These are phyloP conservation scores for Boletellus ananas DNA, from an alignment of 768 basidiomycete genomes.

Conservation along the genomic window DNA sequence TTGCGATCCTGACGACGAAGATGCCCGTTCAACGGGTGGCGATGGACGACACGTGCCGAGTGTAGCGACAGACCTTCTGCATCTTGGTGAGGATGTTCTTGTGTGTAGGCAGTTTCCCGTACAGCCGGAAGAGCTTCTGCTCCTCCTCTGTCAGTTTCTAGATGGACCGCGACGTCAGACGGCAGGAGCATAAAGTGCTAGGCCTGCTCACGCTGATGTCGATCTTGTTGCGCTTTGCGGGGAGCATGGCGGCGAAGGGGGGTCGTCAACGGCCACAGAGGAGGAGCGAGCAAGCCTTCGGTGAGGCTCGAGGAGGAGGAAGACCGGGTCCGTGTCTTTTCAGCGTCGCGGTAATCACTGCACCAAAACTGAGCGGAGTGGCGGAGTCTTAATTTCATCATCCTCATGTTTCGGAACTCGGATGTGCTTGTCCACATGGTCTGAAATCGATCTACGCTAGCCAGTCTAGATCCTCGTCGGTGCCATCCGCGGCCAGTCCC, in stretches of 20 bases:
- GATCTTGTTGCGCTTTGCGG: constrained; percentile 83
- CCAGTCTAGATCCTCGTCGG: constrained; percentile 8
- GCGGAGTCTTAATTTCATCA: constrained; percentile 20
- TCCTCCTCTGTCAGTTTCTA: constrained; percentile 87
- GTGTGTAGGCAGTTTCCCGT: constrained; percentile 90
- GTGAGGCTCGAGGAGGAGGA: not conserved
- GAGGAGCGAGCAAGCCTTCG: constrained; percentile 25
- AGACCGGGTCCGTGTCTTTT: constrained; percentile 10
- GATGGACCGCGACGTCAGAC: constrained; percentile 15
- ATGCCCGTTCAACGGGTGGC: constrained; percentile 5
- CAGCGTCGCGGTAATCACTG: constrained; percentile 16
- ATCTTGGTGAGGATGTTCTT: constrained; percentile 93
- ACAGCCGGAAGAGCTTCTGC: constrained; percentile 89
- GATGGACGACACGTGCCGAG: not conserved
- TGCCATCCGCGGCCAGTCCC: not conserved
- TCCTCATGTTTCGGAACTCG: constrained; percentile 33
- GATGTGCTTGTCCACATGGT: constrained; percentile 16
- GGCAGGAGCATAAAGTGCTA: not conserved
- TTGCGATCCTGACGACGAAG: constrained; percentile 81
- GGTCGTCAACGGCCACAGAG: constrained; percentile 15
- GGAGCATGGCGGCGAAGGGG: constrained; percentile 52
- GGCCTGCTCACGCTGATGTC: constrained; percentile 77
- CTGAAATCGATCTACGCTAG: constrained; percentile 14
- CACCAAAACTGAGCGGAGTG: constrained; percentile 23
- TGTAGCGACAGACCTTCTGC: constrained; percentile 68